Base-by-base conservation (phyloP, 73 alveolate genomes). In the Durusdinium trenchii region DNA sequence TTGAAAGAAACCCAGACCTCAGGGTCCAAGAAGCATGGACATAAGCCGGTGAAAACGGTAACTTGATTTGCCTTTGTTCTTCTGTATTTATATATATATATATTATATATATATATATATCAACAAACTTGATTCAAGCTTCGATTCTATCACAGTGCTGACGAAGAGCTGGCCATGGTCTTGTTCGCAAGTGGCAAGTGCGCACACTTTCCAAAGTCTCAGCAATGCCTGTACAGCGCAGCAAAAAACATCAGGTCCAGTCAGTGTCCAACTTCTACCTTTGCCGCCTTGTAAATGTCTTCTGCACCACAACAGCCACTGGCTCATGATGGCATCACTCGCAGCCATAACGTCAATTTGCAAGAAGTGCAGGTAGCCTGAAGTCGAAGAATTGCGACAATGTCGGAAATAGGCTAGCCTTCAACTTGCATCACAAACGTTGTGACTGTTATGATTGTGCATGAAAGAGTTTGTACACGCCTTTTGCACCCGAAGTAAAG, bases 261-360 rank as follows among this genome's bases (percentile, higher is more conserved):
- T 40, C 16, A 7, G 28, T 35, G 3, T 50, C 94, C 94, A 1
- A 52, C 81, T 6, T 48, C 6, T 35, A 6, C 86, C 48, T 0
- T 16, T 38, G 54, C 46, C 35, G 57, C 97, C 97, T 90, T 90
- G 97, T 30, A 90, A 42, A 50, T 67, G 97, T 35, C 84, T 75
- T 69, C 97, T 64, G 97, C 97, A 90, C 97, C 97, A 90, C 23
- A 75, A 48, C 4, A 90, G 57, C 97, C 97, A 90, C 97, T 67
- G 87, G 40, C 36, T 64, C 97, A 90, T 90, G n/a, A 90, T 67
- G 36, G 83, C 97, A 45, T 90, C 97, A 46, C 64, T 90, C 54
- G 97, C 83, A 28, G 97, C 97, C 35, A 87, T 90, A 9, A 90
- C 69, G 75, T 90, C 97, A 76, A 90, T 61, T 87, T 90, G 97